phyloP scores from a whole-genome alignment of 2,329 filamentous ascomycete genomes.

The Fusarium gaditjirri region DNA sequence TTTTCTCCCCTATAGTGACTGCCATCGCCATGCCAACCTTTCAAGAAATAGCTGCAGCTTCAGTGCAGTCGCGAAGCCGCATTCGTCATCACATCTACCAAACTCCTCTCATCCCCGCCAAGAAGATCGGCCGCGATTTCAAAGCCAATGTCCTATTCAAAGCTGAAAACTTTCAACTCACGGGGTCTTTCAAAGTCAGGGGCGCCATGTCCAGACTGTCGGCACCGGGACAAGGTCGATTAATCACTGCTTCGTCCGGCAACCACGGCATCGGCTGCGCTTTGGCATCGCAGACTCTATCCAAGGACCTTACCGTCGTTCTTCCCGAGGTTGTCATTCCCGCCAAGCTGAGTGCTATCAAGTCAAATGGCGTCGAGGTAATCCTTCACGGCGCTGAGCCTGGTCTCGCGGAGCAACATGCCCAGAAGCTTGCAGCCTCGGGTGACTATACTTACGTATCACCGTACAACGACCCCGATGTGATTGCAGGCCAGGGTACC shows the following conservation, averaged over 20 bases:
- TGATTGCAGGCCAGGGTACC: neutral
- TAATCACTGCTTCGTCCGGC: neutral
- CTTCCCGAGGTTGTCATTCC: neutral
- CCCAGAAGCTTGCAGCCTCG: neutral
- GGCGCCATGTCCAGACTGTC: neutral
- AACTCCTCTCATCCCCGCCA: slow-evolving; percentile 1
- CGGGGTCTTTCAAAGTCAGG: neutral
- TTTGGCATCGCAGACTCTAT: neutral
- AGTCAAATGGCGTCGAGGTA: neutral
- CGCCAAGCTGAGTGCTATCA: neutral
- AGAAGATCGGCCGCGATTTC: neutral
- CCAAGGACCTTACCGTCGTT: neutral
- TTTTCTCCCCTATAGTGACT: neutral
- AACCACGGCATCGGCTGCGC: neutral
- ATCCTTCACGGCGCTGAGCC: neutral
- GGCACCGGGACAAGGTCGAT: neutral
- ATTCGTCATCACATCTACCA: neutral
- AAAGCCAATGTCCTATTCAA: neutral
- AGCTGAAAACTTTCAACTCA: neutral
- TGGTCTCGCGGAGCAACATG: neutral
- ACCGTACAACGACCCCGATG: neutral
- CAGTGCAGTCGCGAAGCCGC: neutral
- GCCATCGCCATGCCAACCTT: neutral
- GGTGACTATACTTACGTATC: neutral
- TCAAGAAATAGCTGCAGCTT: neutral